Evolutionary conservation across 106 monocot genomes (phyloP).

Genomic region (Dendrobium nobile): DNA sequence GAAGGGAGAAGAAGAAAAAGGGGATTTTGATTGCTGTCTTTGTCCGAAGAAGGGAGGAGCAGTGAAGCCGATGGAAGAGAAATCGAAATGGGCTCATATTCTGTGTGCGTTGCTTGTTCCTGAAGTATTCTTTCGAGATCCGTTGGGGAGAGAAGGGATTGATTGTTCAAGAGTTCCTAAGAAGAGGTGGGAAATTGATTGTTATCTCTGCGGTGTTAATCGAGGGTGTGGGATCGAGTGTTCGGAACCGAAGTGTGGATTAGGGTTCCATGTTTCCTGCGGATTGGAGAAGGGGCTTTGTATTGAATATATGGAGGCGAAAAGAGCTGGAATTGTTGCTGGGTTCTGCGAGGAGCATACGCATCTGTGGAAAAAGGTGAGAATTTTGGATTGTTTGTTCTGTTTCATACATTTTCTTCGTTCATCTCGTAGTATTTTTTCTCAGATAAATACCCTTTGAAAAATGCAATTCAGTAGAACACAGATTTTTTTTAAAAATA

Average conservation of each 20-base stretch:
- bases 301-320: conserved; percentile 70
- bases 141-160: conserved; percentile 57
- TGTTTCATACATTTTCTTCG: not conserved
- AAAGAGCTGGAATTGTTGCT: conserved; percentile 57
- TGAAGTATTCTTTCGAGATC: conserved; percentile 78
- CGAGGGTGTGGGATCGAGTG: conserved; percentile 70
- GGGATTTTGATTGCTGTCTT: conserved; percentile 39
- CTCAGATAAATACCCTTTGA: too few species aligned
- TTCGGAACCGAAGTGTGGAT: conserved; percentile 61
- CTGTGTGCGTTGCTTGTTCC: conserved; percentile 74
- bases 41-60: conserved; percentile 63
- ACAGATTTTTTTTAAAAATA: too few species aligned
- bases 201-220: conserved; percentile 46
- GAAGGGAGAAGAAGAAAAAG: not conserved
- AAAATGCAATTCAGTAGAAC: too few species aligned
- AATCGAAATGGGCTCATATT: conserved; percentile 69
- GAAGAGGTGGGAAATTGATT: conserved; percentile 28
- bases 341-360: conserved; percentile 77
- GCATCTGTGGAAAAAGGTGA: conserved; percentile 79
- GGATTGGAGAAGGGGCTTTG: conserved; percentile 51
- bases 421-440: too few species aligned
- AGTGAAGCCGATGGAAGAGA: conserved; percentile 43
- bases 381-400: not conserved
- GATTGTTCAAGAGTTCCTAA: conserved; percentile 58
- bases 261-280: conserved; percentile 76